Evolutionary conservation across 768 basidiomycete genomes (phyloP), one percentile per base, ranked within the genome.

Genomic region (Lyophyllum shimeji): DNA sequence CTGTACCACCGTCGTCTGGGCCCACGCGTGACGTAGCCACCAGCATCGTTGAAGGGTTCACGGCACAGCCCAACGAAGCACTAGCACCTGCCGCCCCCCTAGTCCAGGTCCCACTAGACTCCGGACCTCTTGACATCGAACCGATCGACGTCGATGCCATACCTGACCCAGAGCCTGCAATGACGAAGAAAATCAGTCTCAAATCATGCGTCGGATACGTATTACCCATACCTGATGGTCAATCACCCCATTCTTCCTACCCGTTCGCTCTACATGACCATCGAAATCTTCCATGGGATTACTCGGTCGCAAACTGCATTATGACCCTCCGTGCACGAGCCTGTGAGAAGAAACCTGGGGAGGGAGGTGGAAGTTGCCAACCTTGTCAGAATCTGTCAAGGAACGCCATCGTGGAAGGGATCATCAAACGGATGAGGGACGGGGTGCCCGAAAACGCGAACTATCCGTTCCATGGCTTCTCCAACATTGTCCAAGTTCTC

Each of bases 221-320:
- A 17, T 27, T 52, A 7, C 33, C 50, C 34, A 39, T 52, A 27
- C 51, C 51, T 8, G 17, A 5, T 23, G 25, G 24, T 1, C 3
- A 27, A 20, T 43, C 40, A 24, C 21, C 42, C 4, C 58, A 64
- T 43, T 45, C 47, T n/a, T 37, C 54, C 20, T 67, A 67, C 57
- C 65, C 66, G 1, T 67, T 64, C 25, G 58, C 47, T n/a, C 56
- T 67, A 8, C 66, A 67, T 46, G 42, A 58, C 17, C 6, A 42
- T 8, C 25, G 43, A 2, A 24, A n/a, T 9, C 24, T 57, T 24
- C 59, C 62, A 2, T 66, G 67, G 67, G 31, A 58, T 33, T 63
- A 60, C 42, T 29, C 18, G 1, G 45, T 59, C 12, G 42, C 25
- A 1, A 39, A 48, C 11, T 34, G 23, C 18, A 33, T 34, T n/a